These are phyloP conservation scores for Thielaviopsis punctulata DNA, from an alignment of 2,329 filamentous ascomycete species.

Conservation along the genomic window DNA sequence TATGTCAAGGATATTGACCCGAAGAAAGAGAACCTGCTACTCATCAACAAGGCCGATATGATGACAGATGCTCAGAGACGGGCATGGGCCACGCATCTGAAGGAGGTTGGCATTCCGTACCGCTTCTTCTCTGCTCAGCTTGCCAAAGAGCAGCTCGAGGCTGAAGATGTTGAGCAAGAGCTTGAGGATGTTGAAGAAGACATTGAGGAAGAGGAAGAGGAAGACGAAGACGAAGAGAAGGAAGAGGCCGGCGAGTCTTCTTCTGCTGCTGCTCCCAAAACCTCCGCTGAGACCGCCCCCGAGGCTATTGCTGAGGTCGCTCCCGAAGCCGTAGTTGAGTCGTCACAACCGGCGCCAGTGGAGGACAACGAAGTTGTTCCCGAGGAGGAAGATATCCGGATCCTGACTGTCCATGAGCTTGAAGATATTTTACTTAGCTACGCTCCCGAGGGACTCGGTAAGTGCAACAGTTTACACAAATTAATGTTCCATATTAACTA, in stretches of 20 bases:
- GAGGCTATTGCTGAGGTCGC: slow-evolving; percentile 11
- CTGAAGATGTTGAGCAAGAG: slow-evolving; percentile 15
- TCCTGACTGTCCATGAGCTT: slow-evolving; percentile 82
- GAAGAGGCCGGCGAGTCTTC: slow-evolving; percentile 10
- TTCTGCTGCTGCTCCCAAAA: slow-evolving; percentile 9
- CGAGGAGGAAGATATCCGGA: slow-evolving; percentile 48
- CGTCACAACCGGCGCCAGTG: slow-evolving; percentile 13
- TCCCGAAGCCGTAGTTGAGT: neutral
- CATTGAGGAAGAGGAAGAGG: slow-evolving; percentile 26
- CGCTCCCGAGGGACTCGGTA: slow-evolving; percentile 36
- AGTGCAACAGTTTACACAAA: slow-evolving; percentile 13
- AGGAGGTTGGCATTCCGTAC: slow-evolving; percentile 65
- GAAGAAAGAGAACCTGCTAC: slow-evolving; percentile 73
- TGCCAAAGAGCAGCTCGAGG: slow-evolving; percentile 77
- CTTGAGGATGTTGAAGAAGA: slow-evolving; percentile 32
- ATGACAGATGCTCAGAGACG: slow-evolving; percentile 74
- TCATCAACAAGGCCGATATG: slow-evolving; percentile 99
- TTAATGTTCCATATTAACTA: slow-evolving; percentile 8
- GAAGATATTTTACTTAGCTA: slow-evolving; percentile 76
- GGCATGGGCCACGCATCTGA: slow-evolving; percentile 76
- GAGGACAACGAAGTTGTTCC: slow-evolving; percentile 21
- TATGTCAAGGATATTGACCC: slow-evolving; percentile 89
- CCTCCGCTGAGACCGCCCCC: slow-evolving; percentile 3
- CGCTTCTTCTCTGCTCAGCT: slow-evolving; percentile 91
- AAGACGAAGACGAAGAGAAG: slow-evolving; percentile 19